Evolutionary conservation across 371 early-diverging fungal genomes (phyloP).

Genomic region (Smittium culicis): DNA sequence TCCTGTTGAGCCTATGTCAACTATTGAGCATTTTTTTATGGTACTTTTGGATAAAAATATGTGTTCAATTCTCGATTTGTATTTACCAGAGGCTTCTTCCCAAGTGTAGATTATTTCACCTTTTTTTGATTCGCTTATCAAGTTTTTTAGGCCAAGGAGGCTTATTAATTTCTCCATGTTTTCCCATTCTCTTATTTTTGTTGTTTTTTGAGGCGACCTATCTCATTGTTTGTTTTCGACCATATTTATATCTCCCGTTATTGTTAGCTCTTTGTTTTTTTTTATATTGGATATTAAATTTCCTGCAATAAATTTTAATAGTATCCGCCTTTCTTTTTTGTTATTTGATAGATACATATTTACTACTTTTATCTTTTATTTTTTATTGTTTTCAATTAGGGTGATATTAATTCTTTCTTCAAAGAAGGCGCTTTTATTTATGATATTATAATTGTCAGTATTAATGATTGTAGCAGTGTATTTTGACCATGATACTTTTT

Average conservation of each 20-base stretch:
- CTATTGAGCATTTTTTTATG: background rate
- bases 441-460: background rate
- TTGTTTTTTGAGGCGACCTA: background rate
- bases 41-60: background rate
- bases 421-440: background rate
- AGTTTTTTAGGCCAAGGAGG: background rate
- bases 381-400: background rate
- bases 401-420: conserved; percentile 1
- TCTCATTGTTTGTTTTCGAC: conserved; percentile 1
- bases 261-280: background rate
- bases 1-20: background rate
- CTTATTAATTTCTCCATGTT: background rate
- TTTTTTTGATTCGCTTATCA: background rate
- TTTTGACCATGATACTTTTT: background rate
- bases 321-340: background rate
- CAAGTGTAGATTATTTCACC: background rate
- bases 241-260: conserved; percentile 1
- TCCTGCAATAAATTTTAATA: background rate
- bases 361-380: background rate
- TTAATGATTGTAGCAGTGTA: conserved; percentile 1
- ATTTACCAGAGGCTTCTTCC: background rate
- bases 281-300: background rate
- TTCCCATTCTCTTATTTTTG: background rate
- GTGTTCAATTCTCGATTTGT: conserved; percentile 4
- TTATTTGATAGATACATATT: conserved; percentile 1